These are phyloP conservation scores for Cladophialophora exuberans DNA, from an alignment of 2,329 filamentous ascomycete genomes.

Conservation along the genomic window DNA sequence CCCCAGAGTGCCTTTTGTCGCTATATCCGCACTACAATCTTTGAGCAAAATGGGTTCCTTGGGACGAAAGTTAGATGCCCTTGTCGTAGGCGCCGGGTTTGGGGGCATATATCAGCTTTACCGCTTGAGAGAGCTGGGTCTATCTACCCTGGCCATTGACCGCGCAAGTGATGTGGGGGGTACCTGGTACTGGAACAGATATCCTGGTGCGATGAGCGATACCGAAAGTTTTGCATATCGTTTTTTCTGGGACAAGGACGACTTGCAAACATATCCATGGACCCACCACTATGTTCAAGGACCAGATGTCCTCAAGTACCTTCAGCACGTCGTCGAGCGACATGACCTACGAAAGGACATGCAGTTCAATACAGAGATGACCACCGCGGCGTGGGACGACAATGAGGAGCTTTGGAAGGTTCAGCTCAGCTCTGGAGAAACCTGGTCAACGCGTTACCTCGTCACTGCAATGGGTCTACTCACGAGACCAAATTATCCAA, in stretches of 20 bases:
- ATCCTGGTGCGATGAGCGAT: constrained; percentile 45
- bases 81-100: constrained; percentile 36
- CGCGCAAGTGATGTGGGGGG: constrained; percentile 49
- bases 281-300: constrained; percentile 39
- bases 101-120: constrained; percentile 57
- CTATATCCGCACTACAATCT: too few relatives aligned
- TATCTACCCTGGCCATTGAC: constrained; percentile 55
- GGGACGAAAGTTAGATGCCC: constrained; percentile 19
- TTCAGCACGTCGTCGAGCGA: constrained; percentile 49
- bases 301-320: constrained; percentile 50
- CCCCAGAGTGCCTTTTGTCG: too few relatives aligned
- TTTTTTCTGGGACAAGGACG: constrained; percentile 47
- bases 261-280: constrained; percentile 40
- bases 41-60: too few relatives aligned
- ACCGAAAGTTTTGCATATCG: constrained; percentile 51
- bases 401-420: constrained; percentile 46
- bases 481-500: constrained; percentile 61
- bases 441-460: constrained; percentile 45
- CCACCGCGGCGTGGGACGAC: constrained; percentile 45
- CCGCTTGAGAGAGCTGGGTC: constrained; percentile 53
- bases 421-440: constrained; percentile 44
- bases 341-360: constrained; percentile 49
- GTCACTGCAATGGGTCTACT: constrained; percentile 54
- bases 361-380: constrained; percentile 48
- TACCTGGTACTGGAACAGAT: constrained; percentile 43